Base-by-base conservation (phyloP, 2,329 filamentous ascomycete genomes). In the Onygenales sp. region DNA sequence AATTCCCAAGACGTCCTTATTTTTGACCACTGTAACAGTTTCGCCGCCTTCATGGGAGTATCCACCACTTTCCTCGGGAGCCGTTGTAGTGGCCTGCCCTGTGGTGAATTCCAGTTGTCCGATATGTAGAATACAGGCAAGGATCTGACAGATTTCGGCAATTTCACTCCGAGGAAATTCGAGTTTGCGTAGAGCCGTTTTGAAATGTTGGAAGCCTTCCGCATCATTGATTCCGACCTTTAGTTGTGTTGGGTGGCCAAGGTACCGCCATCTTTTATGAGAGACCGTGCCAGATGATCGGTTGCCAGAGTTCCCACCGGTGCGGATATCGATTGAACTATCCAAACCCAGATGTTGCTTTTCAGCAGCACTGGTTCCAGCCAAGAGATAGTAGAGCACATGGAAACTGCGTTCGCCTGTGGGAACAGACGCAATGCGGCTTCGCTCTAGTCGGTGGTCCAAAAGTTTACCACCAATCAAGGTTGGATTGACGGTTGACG, bases 391-490 rank as follows among this genome's bases (percentile, higher is more conserved):
- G 75, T 98, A 98, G 7, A 98, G 77, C 31, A 95, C 81, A 70
- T 98, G 93, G 68, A 96, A 97, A 69, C 93, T 97, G 44, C 93
- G 86, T 73, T 98, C 93, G 62, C 93, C 93, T 0, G 93, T 95
- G 0, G 93, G 93, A 0, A 97, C 91, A 42, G 89, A 83, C 32
- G 93, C 84, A 58, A 98, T 90, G 58, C 93, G 83, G 72, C 90
- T 95, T 54, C 93, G 79, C 72, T 98, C 93, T 47, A 98, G 76
- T 60, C 93, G 83, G 69, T 98, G 93, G 62, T 97, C 91, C 44
- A 98, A 78, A 13, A 98, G 78, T 72, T 98, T 97, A 61, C 89
- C 92, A 72, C 93, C 93, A 59, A 98, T 88, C 32, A 98, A 78
- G 2, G 90, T 84, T 1, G 93, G 93, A 64, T 87, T 90, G 31